Evolutionary conservation across 495 filamentous ascomycete species (phyloP), one percentile per base, ranked within the genome.

Genomic region (Massariosphaeria phaeospora): DNA sequence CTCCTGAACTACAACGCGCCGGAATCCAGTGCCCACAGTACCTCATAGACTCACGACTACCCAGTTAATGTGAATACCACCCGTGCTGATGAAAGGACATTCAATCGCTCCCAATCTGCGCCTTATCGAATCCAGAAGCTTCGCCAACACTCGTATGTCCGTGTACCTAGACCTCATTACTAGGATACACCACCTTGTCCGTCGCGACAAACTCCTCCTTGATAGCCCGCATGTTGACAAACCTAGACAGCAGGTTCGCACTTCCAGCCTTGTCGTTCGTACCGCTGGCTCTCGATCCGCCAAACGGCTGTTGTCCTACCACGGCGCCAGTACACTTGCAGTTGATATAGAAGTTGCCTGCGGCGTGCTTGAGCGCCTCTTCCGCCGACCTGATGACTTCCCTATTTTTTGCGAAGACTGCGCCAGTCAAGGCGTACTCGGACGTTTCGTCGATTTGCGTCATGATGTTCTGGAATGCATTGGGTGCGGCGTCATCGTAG

Each of bases 401-500:
- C n/a, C 70, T 59, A 47, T 70, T 65, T 35, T 63, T 59, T 0
- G 70, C 68, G 57, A 73, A 73, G 34, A 73, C 62, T 15, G 70
- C 68, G 36, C 71, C 71, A 4, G 71, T 73, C 42, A 73, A 61
- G 0, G 66, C 70, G 52, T 73, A 73, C 30, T 66, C 62, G 10
- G 66, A 66, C 9, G 70, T 69, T 12, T 49, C 15, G 57, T 70
- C 66, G 44, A 72, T 64, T 40, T 59, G 60, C 41, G 64, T 61
- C 61, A 67, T 70, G 55, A 66, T 64, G 24, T 62, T 47, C n/a
- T 27, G 20, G 60, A 61, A 71, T 33, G 65, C 59, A 21, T 59
- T 60, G 7, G 33, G 23, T 4, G 51, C 42, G 12, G 74, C 69
- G 29, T 66, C 61, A 61, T 80, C 73, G 70, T 84, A 84, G 36